Percentiles rank a stretch among this genome's conserved stretches.
These are phyloP conservation scores for Citrus inodora DNA, from an alignment of 345 rosid genomes.

Conservation along the genomic window DNA sequence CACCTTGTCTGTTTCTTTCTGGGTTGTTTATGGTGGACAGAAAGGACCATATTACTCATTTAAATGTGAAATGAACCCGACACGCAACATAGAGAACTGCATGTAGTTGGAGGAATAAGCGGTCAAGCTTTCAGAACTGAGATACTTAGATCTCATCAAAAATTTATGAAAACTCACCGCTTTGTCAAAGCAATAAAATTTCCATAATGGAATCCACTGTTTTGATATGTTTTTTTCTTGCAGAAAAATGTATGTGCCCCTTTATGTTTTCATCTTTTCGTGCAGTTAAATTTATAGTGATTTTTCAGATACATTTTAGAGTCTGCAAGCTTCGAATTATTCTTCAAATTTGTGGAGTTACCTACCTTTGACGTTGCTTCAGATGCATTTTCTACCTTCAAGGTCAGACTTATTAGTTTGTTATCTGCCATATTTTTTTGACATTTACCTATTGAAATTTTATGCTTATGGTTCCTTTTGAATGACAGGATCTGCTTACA, in stretches of 20 bases:
- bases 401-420: slow-evolving; percentile 48
- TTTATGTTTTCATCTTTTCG: slow-evolving; percentile 27
- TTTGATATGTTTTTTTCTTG: slow-evolving; percentile 2
- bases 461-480: slow-evolving; percentile 1
- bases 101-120: not conserved
- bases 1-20: slow-evolving; percentile 20
- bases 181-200: slow-evolving; percentile 2
- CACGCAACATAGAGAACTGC: not conserved
- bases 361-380: slow-evolving; percentile 95
- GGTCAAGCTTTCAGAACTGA: not conserved
- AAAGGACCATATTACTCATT: not conserved
- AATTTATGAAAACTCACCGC: not conserved
- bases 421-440: slow-evolving; percentile 7
- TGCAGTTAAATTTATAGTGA: slow-evolving; percentile 43
- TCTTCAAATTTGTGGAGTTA: slow-evolving; percentile 94
- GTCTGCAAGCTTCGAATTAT: slow-evolving; percentile 89
- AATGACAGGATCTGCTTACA: slow-evolving; percentile 82
- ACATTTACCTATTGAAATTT: slow-evolving; percentile 10
- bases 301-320: slow-evolving; percentile 85
- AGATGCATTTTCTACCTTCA: slow-evolving; percentile 97
- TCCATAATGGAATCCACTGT: not conserved
- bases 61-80: not conserved
- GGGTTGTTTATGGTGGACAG: slow-evolving; percentile 1
- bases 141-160: not conserved
- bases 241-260: not conserved